These are phyloP conservation scores for Agarophyton chilense DNA, from an alignment of 23 red algal genomes.

Conservation along the genomic window DNA sequence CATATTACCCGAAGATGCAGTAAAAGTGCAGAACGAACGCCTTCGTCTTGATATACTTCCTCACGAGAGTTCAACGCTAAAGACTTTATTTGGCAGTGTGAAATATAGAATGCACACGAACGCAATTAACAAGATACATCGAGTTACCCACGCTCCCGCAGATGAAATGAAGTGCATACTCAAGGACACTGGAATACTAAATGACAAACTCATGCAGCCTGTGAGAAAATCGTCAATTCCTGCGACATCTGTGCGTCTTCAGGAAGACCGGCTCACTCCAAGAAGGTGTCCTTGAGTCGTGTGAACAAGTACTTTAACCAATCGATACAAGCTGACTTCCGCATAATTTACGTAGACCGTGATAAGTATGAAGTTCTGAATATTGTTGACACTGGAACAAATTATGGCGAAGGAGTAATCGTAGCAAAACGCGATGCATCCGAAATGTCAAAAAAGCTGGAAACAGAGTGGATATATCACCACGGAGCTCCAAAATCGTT, in stretches of 20 bases:
- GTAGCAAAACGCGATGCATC: neutral
- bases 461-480: constrained; percentile 1
- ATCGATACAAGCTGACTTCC: constrained; percentile 32
- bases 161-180: constrained; percentile 14
- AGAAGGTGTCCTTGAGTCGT: constrained; percentile 22
- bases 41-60: neutral
- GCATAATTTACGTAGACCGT: neutral
- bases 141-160: neutral
- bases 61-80: constrained; percentile 2
- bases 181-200: neutral
- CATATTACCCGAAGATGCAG: neutral
- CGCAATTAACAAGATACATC: constrained; percentile 17
- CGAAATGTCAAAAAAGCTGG: neutral
- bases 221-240: neutral
- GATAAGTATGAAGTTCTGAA: constrained; percentile 5
- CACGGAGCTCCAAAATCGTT: constrained; percentile 22
- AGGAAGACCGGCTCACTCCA: neutral
- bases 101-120: neutral
- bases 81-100: neutral
- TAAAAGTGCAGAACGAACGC: neutral
- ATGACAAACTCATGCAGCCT: neutral
- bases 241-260: constrained; percentile 18
- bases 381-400: no score
- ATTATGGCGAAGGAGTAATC: constrained; percentile 21
- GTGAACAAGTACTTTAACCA: constrained; percentile 38